These are phyloP conservation scores for Geosmithia morbida DNA, from an alignment of 2,329 filamentous ascomycete species.

Conservation along the genomic window DNA sequence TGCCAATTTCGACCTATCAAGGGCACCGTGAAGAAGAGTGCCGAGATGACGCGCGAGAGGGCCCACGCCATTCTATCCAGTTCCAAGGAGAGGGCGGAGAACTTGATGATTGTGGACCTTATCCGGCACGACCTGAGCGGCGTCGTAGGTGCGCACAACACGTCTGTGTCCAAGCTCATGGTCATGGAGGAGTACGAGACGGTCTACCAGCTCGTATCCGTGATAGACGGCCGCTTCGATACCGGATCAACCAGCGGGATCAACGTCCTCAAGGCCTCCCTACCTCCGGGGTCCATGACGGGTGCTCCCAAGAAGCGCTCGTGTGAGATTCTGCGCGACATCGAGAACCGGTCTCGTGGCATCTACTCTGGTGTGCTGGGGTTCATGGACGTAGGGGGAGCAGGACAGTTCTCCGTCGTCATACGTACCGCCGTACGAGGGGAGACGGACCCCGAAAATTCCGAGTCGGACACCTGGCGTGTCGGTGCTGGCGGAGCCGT, in stretches of 20 bases:
- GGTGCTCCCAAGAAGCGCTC: constrained; percentile 61
- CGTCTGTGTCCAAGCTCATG: constrained; percentile 49
- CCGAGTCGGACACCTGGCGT: constrained; percentile 34
- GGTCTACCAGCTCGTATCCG: constrained; percentile 57
- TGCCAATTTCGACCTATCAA: constrained; percentile 60
- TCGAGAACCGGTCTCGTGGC: constrained; percentile 40
- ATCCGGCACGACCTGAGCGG: constrained; percentile 59
- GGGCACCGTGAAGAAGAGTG: constrained; percentile 49
- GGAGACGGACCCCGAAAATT: constrained; percentile 1
- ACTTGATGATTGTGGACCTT: constrained; percentile 66
- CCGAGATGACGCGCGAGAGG: constrained; percentile 3
- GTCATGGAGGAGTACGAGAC: constrained; percentile 57
- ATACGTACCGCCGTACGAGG: constrained; percentile 48
- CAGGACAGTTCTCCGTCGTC: constrained; percentile 55
- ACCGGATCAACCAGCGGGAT: constrained; percentile 1
- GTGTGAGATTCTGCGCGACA: constrained; percentile 46
- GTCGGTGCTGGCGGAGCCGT: constrained; percentile 61
- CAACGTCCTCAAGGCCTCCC: constrained; percentile 35
- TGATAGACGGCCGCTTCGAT: constrained; percentile 27
- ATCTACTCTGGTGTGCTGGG: constrained; percentile 58
- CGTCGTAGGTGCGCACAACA: constrained; percentile 41
- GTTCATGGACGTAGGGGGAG: constrained; percentile 55
- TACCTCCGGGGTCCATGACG: constrained; percentile 63
- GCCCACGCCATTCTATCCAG: constrained; percentile 15
- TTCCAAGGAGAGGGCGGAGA: constrained; percentile 59